Evolutionary conservation across 2,329 filamentous ascomycete species (phyloP).

Genomic region (Cryphonectria naterciae): DNA sequence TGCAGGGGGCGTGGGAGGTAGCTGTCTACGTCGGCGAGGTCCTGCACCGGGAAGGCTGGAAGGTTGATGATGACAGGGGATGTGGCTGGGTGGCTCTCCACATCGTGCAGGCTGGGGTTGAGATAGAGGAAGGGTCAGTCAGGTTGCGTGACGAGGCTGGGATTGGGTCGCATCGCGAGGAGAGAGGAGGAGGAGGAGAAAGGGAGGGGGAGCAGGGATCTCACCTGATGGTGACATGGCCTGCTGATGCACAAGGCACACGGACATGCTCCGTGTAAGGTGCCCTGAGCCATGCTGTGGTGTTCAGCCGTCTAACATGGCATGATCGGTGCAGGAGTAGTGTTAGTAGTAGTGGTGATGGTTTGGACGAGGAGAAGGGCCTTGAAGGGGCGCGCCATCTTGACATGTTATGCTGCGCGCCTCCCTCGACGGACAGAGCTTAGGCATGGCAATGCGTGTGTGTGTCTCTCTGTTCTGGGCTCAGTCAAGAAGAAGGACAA

Average conservation of each 20-base stretch:
- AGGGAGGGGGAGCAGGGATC: slow-evolving; percentile 30
- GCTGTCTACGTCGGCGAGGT: slow-evolving; percentile 31
- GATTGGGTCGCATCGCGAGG: background rate
- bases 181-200: background rate
- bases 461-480: too few relatives aligned
- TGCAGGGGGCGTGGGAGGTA: slow-evolving; percentile 48
- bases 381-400: background rate
- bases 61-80: slow-evolving; percentile 59
- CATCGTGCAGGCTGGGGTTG: slow-evolving; percentile 53
- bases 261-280: slow-evolving; percentile 45
- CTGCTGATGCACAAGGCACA: slow-evolving; percentile 54
- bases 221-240: slow-evolving; percentile 56
- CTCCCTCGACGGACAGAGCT: background rate
- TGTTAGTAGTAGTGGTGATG: background rate
- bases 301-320: slow-evolving; percentile 10
- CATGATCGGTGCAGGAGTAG: background rate
- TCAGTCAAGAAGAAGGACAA: background rate
- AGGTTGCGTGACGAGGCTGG: slow-evolving; percentile 29
- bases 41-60: slow-evolving; percentile 49
- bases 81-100: slow-evolving; percentile 41
- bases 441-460: background rate
- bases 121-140: slow-evolving; percentile 6
- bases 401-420: background rate
- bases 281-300: slow-evolving; percentile 9
- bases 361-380: background rate